A percentile compares a stretch with the other conserved stretches of the same genome.
Evolutionary conservation across 257 asterid species (phyloP).

Genomic region (Solanum chaucha): DNA sequence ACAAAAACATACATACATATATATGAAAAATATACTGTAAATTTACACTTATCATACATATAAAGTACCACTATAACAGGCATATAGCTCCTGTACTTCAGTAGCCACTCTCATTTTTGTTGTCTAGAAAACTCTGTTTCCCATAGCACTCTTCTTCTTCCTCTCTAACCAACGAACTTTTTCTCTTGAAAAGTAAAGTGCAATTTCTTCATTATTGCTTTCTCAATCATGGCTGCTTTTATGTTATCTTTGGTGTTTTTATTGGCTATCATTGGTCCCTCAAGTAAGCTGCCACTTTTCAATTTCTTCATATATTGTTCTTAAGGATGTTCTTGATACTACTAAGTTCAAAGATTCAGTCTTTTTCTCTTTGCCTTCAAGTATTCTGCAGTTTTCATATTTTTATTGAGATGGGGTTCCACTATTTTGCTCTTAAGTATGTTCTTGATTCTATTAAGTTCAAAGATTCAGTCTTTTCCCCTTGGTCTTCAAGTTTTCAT

Average conservation of each 20-base stretch:
- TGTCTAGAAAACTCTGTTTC: constrained; percentile 7
- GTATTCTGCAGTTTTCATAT: not conserved
- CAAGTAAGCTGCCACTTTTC: constrained; percentile 13
- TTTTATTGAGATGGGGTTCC: not conserved
- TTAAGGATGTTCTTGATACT: not conserved
- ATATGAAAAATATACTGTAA: not conserved
- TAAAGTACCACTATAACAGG: not conserved
- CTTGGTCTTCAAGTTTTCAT: not conserved
- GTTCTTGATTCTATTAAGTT: not conserved
- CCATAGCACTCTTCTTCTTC: not conserved
- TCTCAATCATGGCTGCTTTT: constrained; percentile 39
- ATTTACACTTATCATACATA: not conserved
- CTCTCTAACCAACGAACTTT: not conserved
- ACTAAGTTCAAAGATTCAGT: not conserved
- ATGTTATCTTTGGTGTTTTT: constrained; percentile 33
- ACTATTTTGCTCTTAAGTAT: not conserved
- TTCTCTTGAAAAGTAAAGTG: not conserved
- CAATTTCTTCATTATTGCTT: not conserved
- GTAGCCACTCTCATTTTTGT: not conserved
- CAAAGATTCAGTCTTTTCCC: not conserved
- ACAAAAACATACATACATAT: not conserved
- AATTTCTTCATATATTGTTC: not conserved
- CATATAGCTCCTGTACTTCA: not conserved
- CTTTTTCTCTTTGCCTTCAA: not conserved
- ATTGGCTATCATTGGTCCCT: constrained; percentile 38